Evolutionary conservation across 169 alveolate genomes (phyloP).

Genomic region (Theileria sp.): DNA sequence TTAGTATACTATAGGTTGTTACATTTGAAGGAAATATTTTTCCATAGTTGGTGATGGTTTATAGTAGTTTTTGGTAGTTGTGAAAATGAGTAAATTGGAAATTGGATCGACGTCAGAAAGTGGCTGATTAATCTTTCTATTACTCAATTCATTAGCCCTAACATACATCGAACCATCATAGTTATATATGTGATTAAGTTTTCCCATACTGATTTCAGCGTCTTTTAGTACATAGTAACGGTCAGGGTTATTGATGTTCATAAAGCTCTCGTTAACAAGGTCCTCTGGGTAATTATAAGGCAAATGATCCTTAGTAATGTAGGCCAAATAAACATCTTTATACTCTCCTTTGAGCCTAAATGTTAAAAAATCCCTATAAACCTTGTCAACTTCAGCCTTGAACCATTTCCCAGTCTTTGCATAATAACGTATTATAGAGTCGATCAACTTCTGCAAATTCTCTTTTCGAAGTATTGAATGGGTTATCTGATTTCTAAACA

Average conservation of each 20-base stretch:
- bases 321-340: constrained; percentile 27
- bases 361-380: constrained; percentile 3
- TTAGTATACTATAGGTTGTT: neutral
- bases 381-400: constrained; percentile 40
- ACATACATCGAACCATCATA: constrained; percentile 53
- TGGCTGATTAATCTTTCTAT: neutral
- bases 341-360: constrained; percentile 45
- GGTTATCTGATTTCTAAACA: constrained; percentile 17
- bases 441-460: constrained; percentile 35
- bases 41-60: constrained; percentile 34
- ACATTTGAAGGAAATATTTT: constrained; percentile 28
- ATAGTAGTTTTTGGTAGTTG: constrained; percentile 33
- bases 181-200: constrained; percentile 48
- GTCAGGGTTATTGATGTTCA: constrained; percentile 20
- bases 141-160: constrained; percentile 24
- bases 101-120: neutral
- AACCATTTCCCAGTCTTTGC: constrained; percentile 59
- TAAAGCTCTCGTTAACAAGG: constrained; percentile 44
- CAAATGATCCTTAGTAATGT: constrained; percentile 26
- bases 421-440: constrained; percentile 38
- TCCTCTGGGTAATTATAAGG: constrained; percentile 63
- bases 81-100: neutral
- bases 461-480: constrained; percentile 23
- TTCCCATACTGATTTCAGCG: constrained; percentile 43
- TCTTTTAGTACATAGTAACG: constrained; percentile 36